phyloP scores from a whole-genome alignment of 257 asterid genomes.

The Solanum commersonii region DNA sequence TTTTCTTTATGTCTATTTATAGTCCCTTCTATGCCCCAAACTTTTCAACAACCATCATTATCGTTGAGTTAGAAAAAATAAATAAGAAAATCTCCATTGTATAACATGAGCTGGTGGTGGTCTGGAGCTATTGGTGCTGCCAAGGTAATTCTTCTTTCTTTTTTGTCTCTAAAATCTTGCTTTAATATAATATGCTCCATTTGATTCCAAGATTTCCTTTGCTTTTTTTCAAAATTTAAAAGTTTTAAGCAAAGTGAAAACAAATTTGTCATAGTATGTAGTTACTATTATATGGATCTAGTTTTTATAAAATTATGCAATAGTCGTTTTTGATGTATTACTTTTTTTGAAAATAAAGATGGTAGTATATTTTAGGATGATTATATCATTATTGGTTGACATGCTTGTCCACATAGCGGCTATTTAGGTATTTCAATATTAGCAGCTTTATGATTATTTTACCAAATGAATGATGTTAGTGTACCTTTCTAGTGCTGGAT shows the following conservation, averaged over 20 bases:
- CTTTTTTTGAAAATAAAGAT: too few relatives aligned
- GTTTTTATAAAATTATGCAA: not conserved
- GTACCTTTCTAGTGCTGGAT: too few relatives aligned
- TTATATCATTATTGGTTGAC: too few relatives aligned
- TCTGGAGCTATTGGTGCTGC: conserved; percentile 87
- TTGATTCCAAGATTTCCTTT: not conserved
- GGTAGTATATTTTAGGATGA: too few relatives aligned
- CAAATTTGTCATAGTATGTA: not conserved
- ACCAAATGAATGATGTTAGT: too few relatives aligned
- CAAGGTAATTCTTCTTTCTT: conserved; percentile 19
- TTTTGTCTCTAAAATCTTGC: not conserved
- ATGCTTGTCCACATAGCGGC: too few relatives aligned
- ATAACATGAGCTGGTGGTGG: conserved; percentile 84
- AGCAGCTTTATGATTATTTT: too few relatives aligned
- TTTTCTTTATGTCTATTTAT: not conserved
- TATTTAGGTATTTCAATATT: too few relatives aligned
- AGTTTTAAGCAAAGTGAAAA: not conserved
- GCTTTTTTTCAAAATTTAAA: not conserved
- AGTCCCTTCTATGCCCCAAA: not conserved
- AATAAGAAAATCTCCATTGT: not conserved
- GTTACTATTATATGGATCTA: not conserved
- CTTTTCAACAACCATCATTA: not conserved
- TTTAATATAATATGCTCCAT: not conserved
- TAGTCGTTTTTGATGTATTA: too few relatives aligned
- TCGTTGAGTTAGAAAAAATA: not conserved